phyloP scores from a whole-genome alignment of 1,139 yeast genomes.

The Geotrichum bryndzae region DNA sequence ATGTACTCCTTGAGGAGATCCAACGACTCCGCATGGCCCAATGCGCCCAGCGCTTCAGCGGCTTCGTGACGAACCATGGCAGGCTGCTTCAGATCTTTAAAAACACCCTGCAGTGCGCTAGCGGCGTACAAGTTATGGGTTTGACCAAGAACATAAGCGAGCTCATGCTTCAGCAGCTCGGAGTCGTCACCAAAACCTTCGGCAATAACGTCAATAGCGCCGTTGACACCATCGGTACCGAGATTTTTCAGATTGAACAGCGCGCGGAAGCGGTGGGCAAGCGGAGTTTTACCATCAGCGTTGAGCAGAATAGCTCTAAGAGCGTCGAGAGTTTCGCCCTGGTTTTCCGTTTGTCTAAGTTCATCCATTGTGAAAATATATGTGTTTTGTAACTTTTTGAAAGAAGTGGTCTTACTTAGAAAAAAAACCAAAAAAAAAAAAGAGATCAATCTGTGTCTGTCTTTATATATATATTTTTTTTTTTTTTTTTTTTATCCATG shows the following conservation, averaged over 20 bases:
- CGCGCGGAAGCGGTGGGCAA: conserved; percentile 89
- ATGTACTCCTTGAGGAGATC: conserved; percentile 57
- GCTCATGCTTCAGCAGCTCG: conserved; percentile 95
- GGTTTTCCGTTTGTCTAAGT: conserved; percentile 35
- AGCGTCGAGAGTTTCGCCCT: conserved; percentile 26
- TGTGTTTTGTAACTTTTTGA: neutral
- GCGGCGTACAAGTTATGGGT: conserved; percentile 79
- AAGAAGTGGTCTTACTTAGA: neutral
- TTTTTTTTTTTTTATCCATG: neutral
- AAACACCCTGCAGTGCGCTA: conserved; percentile 64
- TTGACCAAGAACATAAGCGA: conserved; percentile 97
- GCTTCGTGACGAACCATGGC: conserved; percentile 99
- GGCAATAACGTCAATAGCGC: conserved; percentile 81
- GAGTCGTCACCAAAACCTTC: conserved; percentile 72
- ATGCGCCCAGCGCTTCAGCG: conserved; percentile 96
- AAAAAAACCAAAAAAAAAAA: conserved; percentile 8
- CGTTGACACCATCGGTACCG: conserved; percentile 56
- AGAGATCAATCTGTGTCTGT: neutral
- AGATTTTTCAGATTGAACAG: conserved; percentile 81
- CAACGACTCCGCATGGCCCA: conserved; percentile 77
- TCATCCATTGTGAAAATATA: conserved; percentile 30
- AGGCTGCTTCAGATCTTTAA: conserved; percentile 56
- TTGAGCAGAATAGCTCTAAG: conserved; percentile 32
- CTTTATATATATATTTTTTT: too few species aligned
- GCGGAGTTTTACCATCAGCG: conserved; percentile 52